Evolutionary conservation across 2,329 filamentous ascomycete genomes (phyloP).

Genomic region (Colletotrichum tanaceti): DNA sequence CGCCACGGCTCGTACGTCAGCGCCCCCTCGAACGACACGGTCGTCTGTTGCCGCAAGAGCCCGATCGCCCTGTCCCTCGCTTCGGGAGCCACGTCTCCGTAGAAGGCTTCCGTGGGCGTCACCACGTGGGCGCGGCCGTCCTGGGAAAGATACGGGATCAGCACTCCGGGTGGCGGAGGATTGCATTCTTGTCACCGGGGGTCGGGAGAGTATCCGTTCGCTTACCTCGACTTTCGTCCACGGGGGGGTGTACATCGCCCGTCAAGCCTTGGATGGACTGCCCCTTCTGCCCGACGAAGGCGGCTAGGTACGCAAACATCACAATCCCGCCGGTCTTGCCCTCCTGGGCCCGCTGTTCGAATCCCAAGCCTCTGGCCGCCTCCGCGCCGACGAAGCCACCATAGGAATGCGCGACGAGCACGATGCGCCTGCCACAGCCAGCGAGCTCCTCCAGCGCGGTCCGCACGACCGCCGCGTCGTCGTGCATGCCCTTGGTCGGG

Average conservation of each 20-base stretch:
- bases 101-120: constrained; percentile 40
- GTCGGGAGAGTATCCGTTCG: background rate
- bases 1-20: constrained; percentile 46
- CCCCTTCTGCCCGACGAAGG: constrained; percentile 47
- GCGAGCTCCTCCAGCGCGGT: constrained; percentile 44
- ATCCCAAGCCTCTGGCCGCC: constrained; percentile 51
- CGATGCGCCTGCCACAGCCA: constrained; percentile 53
- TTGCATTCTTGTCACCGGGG: background rate
- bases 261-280: constrained; percentile 43
- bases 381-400: constrained; percentile 54
- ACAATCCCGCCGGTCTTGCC: constrained; percentile 53
- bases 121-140: constrained; percentile 18
- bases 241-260: constrained; percentile 31
- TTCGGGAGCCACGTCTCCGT: constrained; percentile 42
- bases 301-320: constrained; percentile 50
- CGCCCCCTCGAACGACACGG: constrained; percentile 40
- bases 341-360: constrained; percentile 47
- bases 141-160: constrained; percentile 15
- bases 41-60: constrained; percentile 19
- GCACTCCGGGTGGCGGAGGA: background rate
- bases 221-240: constrained; percentile 46
- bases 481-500: constrained; percentile 43
- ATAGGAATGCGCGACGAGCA: constrained; percentile 58
- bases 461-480: constrained; percentile 50
- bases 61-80: constrained; percentile 26